Base-by-base conservation (phyloP, 805 yeast genomes). In the Pichia manshurica region DNA sequence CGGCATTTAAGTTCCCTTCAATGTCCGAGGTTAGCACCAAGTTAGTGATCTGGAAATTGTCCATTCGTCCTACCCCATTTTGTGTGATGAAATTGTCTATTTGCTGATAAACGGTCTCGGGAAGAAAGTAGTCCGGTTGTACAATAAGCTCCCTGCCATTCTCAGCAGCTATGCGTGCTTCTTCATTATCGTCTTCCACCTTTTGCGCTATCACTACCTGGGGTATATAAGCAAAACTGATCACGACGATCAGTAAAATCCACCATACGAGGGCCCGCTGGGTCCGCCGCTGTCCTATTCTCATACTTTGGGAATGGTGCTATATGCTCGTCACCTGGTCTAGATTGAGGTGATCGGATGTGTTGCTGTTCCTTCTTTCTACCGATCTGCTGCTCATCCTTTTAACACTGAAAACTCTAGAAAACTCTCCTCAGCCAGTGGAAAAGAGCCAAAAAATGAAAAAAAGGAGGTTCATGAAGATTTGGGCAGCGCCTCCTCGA, bases 1-100 rank as follows among this genome's bases (percentile, higher is more conserved):
- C 65, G 0, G 93, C 96, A 60, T 88, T 93, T 9, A 90, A 63
- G 25, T 85, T 82, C 1, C 97, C 98, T 58, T 91, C 96, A 1
- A 89, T 75, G 57, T 90, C 95, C 12, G 90, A 79, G 0, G 87
- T 79, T 4, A 89, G 64, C 2, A 90, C 61, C 9, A 84, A 57
- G 53, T 82, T 79, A 0, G 86, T 67, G 42, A 62, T 67, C 38
- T 57, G 54, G 48, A 63, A 61, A 37, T 59, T 62, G 6, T 58
- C 59, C 15, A 67, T 35, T 1, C 55, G 49, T 31, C 19, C 13
- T 9, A 41, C 12, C 13, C 28, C 42, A 23, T 41, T 36, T 41
- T 49, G 19, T 13, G 21, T 19, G 5, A 46, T 32, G 13, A 45
- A 25, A 9, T 25, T 25, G 20, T 34, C 44, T 15, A 39, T 31